Base-by-base conservation (phyloP, 2,329 filamentous ascomycete genomes). In the Aspergillus hortae region DNA sequence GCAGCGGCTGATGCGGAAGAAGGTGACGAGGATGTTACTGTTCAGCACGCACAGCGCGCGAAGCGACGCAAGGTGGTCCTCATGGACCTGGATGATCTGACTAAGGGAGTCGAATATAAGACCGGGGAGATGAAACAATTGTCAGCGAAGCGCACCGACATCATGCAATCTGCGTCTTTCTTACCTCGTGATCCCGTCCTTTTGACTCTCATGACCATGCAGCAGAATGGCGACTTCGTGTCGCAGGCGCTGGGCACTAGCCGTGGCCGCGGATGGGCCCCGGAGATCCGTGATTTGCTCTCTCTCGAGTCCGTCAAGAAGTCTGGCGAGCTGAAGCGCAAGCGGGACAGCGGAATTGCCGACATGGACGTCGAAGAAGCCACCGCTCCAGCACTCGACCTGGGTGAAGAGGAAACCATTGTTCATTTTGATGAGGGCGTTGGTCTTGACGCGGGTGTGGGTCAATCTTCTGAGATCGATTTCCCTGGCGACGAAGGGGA, bases 211-310 rank as follows among this genome's bases (percentile, higher is more conserved):
- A 88, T 96, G 78, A 90, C 92, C 62, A 88, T 96, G 81, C 94
- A 96, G 70, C 91, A 88, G 74, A 90, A 83, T 49, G 92, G 94
- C 49, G 89, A 86, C 36, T 97, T 99, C 63, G 89, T 96, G 15
- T 89, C 87, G 4, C 92, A 84, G 62, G 86, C 96, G 57, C 86
- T 96, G 74, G 86, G 89, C 48, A 90, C 92, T 56, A 89, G 86
- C 35, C 85, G 89, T 57, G 86, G 86, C 61, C 81, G 83, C 59
- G 84, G 83, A 40, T 96, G 91, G 92, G 92, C 92, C 3, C 92
- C 92, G 1, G 94, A 99, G 73, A 80, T 99, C 17, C 87, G 90
- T 54, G 90, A 88, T n/a, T 84, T 99, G 63, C 77, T 97, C n/a
- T 95, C 91, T 1, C 78, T 96, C 40, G 90, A 95, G 58, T 81